Evolutionary conservation across 2,329 filamentous ascomycete genomes (phyloP), one percentile per base, ranked within the genome.

Genomic region (Microcera coccophila): DNA sequence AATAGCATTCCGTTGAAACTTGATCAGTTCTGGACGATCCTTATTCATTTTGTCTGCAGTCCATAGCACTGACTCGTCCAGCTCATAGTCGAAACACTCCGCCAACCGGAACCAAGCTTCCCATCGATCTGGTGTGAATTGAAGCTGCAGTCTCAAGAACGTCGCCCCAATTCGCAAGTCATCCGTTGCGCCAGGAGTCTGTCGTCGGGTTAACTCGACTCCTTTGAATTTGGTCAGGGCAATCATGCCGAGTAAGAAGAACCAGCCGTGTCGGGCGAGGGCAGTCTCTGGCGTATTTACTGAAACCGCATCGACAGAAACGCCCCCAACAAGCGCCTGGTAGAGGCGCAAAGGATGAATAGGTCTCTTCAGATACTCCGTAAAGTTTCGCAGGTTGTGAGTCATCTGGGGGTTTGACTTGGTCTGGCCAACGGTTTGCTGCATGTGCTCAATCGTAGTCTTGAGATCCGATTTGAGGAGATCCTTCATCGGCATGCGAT

Each of bases 31-130:
- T 4, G 72, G 69, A 42, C 85, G 82, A 55, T 85, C 84, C 61
- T 86, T 91, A 66, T 95, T 95, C 67, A 95, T 84, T 65, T 94
- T 95, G 54, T 95, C 89, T 1, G 89, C 87, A 16, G 84, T 86
- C 90, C 90, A 95, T 4, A 90, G 79, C 4, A 94, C 86, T 5
- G 84, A 81, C 63, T 95, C 90, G 49, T 95, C 90, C 12, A 95
- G 71, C 56, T 94, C 89, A 38, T 87, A 85, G 63, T 95, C 90
- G 57, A 89, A 90, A 37, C 86, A 88, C 62, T 95, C 89, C 0
- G 85, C 90, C 18, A 95, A 76, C 11, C 88, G 80, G 62, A 91
- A 93, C 90, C 90, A 95, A 0, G 87, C 85, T 62, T 95, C 87
- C 90, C 90, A 95, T 42, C 83, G 81, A 31, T 89, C 83, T 2